Base-by-base conservation (phyloP, 768 basidiomycete species). In the Podaxis carcinomalis region DNA sequence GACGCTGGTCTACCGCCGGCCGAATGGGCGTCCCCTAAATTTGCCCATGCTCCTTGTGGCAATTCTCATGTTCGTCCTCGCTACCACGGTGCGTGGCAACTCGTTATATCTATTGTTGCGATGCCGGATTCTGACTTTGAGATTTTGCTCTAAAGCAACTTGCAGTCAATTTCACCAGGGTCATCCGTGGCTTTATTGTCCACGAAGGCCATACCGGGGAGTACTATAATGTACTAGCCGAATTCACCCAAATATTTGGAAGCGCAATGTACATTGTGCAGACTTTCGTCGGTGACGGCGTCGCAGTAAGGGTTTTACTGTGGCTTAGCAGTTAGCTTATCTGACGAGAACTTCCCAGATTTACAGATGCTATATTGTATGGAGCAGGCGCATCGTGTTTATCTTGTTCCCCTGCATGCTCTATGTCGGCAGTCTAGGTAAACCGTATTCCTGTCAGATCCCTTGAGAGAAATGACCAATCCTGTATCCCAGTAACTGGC, bases 241-340 rank as follows among this genome's bases (percentile, higher is more conserved):
- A 72, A 25, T 74, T 73, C 51, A 74, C 74, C 6, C 73, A 77
- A 47, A 64, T 75, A 13, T 73, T 77, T 59, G 74, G 72, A 37
- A 76, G 73, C 55, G 68, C 75, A 10, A 66, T 77, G 36, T 77
- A 75, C 62, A 64, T 73, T 23, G 63, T 67, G 1, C 77, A 77
- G 63, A 77, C 76, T 4, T 64, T 78, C 27, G 65, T 77, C 1
- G 77, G 76, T 16, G 77, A 78, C 59, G 67, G 68, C 19, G 72
- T 76, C 25, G 71, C 74, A 62, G 74, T 75, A 60, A 11, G 72
- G 67, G 28, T 23, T 37, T 35, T 14, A 5, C 13, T 35, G 47
- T n/a, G n/a, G 51, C 35, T 36, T 23, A 5, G 0, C 13, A 16
- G 13, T 6, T n/a, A 37, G n/a, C 7, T 23, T 36, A 37, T 19